phyloP scores from a whole-genome alignment of 257 asterid species.

The Apocynum venetum region DNA sequence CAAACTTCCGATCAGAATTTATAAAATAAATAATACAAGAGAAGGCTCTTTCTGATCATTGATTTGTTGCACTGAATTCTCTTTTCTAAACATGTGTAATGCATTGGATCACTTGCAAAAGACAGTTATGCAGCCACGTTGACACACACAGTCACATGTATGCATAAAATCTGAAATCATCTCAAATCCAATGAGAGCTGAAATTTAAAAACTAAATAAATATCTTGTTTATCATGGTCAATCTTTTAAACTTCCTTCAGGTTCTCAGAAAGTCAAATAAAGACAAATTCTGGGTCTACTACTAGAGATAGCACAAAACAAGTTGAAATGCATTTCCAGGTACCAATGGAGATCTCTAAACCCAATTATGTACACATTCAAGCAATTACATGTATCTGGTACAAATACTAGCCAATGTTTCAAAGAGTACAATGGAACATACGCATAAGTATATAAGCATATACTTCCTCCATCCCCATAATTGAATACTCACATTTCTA shows the following conservation, averaged over 20 bases:
- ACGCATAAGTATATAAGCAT: not conserved
- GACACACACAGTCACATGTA: not conserved
- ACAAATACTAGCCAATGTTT: not conserved
- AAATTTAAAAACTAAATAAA: not conserved
- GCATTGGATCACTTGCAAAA: not conserved
- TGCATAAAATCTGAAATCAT: not conserved
- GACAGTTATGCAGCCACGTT: not conserved
- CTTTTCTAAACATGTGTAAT: not conserved
- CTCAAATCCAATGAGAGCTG: not conserved
- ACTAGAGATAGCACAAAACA: not conserved
- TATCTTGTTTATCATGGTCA: not conserved
- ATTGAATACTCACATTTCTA: no score
- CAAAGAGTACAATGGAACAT: not conserved
- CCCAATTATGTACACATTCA: not conserved
- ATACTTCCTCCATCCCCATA: no score
- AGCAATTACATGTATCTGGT: not conserved
- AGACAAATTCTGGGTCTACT: not conserved
- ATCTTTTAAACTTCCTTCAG: not conserved
- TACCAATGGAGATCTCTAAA: not conserved
- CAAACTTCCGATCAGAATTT: not conserved
- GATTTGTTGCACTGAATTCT: not conserved
- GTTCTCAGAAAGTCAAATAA: no score
- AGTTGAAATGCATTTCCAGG: not conserved
- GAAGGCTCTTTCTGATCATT: not conserved
- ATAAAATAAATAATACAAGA: not conserved